phyloP scores from a whole-genome alignment of 2,329 filamentous ascomycete genomes.

The Trichoderma endophyticum region DNA sequence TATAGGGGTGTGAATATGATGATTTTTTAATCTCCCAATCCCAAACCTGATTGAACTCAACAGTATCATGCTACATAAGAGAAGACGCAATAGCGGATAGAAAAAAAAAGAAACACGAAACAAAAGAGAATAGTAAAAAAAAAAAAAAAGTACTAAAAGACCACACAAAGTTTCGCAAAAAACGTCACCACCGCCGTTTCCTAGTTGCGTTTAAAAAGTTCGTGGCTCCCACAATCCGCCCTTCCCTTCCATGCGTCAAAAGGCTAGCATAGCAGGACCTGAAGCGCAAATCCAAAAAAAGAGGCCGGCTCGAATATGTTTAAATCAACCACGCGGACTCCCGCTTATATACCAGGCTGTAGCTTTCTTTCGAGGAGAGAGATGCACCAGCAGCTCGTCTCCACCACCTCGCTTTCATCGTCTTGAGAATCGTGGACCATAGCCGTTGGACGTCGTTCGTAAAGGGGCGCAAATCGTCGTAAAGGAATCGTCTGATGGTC shows the following conservation, averaged over 20 bases:
- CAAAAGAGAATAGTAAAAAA: conserved; percentile 6
- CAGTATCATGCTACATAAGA: conserved; percentile 29
- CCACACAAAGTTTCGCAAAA: conserved; percentile 14
- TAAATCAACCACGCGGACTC: conserved; percentile 18
- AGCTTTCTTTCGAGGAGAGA: conserved; percentile 11
- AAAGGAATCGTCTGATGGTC: conserved; percentile 39
- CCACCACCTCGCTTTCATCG: conserved; percentile 8
- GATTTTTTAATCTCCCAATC: conserved; percentile 22
- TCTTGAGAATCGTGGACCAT: conserved; percentile 17
- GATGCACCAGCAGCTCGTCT: conserved; percentile 22
- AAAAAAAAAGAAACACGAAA: conserved; percentile 18
- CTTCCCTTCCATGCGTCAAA: conserved; percentile 13
- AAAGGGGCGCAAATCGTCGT: conserved; percentile 32
- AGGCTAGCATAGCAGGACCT: not conserved
- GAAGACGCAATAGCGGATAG: conserved; percentile 26
- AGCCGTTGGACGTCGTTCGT: conserved; percentile 23
- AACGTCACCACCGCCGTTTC: conserved; percentile 13
- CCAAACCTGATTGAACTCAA: conserved; percentile 24
- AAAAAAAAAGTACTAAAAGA: conserved; percentile 5
- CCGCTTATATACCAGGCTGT: conserved; percentile 20
- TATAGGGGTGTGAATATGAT: conserved; percentile 23
- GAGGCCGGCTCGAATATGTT: conserved; percentile 20
- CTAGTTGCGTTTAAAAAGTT: conserved; percentile 16
- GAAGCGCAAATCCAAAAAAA: conserved; percentile 17
- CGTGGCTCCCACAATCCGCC: conserved; percentile 17